Conservation (phyloP, 306 rosid genomes). For the Neltuma alba region DNA sequence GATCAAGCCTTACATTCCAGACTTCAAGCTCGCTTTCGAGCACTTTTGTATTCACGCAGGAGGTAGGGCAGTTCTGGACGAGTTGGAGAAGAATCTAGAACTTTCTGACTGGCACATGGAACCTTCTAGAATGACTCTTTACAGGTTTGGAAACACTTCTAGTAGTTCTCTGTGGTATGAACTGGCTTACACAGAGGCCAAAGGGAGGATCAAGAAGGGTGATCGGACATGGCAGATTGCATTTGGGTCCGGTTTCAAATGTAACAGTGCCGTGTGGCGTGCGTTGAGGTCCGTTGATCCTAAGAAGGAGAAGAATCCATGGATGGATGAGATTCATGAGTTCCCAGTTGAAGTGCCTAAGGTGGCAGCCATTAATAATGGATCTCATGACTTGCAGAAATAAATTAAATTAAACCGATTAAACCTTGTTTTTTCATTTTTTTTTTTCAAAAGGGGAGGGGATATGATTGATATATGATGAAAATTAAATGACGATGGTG, state of each 20-base stretch:
- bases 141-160: conserved; percentile 85
- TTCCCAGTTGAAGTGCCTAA: conserved; percentile 82
- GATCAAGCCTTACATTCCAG: conserved; percentile 80
- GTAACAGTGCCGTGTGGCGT: conserved; percentile 91
- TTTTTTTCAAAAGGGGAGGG: too few relatives aligned
- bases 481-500: background rate
- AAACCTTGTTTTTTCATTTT: background rate
- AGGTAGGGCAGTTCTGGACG: conserved; percentile 82
- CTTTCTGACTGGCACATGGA: conserved; percentile 90
- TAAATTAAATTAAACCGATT: background rate
- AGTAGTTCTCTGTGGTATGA: conserved; percentile 96
- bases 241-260: conserved; percentile 91
- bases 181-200: conserved; percentile 78
- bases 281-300: conserved; percentile 75
- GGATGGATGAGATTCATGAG: conserved; percentile 82
- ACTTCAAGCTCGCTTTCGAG: conserved; percentile 86
- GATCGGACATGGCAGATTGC: conserved; percentile 94
- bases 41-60: conserved; percentile 91
- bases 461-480: too few relatives aligned
- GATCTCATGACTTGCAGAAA: conserved; percentile 1
- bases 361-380: conserved; percentile 43
- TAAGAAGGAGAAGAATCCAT: conserved; percentile 67
- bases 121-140: conserved; percentile 88
- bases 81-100: conserved; percentile 75
- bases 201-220: conserved; percentile 77